Evolutionary conservation across 176 grass and related monocot genomes (phyloP).

Genomic region (Carex parvula): DNA sequence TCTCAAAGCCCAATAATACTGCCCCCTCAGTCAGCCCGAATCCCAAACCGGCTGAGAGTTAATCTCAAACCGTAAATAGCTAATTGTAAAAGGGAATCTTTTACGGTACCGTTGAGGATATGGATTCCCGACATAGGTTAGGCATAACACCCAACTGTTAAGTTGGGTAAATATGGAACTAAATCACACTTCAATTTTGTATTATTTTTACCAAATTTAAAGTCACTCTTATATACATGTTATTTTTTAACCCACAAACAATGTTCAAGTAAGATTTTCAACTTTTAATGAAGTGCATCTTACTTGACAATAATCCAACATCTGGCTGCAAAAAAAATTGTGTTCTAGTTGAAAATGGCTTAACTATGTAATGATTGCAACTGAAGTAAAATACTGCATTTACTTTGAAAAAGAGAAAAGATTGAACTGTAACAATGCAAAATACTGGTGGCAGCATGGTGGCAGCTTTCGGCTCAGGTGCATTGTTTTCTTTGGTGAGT

Average conservation of each 20-base stretch:
- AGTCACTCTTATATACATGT: neutral
- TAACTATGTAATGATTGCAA: neutral
- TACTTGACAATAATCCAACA: neutral
- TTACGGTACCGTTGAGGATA: too few relatives aligned
- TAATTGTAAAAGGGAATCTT: too few relatives aligned
- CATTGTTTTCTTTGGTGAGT: constrained; percentile 95
- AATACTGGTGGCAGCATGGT: constrained; percentile 62
- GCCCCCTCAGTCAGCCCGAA: too few relatives aligned
- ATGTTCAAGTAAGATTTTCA: neutral
- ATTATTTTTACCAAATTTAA: neutral
- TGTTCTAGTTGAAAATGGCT: constrained; percentile 6
- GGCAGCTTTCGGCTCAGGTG: constrained; percentile 93
- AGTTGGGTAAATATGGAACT: neutral
- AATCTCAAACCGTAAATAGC: too few relatives aligned
- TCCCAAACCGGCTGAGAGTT: too few relatives aligned
- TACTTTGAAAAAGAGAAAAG: neutral
- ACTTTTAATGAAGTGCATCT: neutral
- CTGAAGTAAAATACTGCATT: neutral
- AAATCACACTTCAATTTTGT: neutral
- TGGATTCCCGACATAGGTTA: too few relatives aligned
- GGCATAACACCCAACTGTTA: neutral
- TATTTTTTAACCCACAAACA: neutral
- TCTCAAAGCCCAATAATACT: too few relatives aligned
- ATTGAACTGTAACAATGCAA: neutral
- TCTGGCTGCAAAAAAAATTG: neutral